Percentiles rank a stretch among this genome's conserved stretches.
phyloP scores from a whole-genome alignment of 2,329 filamentous ascomycete species.

The Claviceps sorghi region DNA sequence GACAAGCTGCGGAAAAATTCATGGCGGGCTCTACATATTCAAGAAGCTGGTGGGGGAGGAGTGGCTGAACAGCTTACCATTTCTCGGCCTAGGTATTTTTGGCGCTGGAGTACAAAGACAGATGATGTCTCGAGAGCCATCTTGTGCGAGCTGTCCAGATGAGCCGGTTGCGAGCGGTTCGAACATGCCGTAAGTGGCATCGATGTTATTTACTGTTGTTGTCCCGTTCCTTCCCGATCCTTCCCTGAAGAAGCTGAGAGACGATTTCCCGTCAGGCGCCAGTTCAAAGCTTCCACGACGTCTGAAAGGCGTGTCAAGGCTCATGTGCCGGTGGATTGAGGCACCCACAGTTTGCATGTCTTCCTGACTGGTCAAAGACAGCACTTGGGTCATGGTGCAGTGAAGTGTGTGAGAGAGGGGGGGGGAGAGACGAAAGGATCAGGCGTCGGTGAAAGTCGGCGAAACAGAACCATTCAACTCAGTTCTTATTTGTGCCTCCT shows the following conservation, averaged over 20 bases:
- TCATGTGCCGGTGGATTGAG: conserved; percentile 10
- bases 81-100: conserved; percentile 43
- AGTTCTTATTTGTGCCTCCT: background rate
- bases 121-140: conserved; percentile 28
- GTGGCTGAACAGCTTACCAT: conserved; percentile 30
- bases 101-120: conserved; percentile 43
- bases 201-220: conserved; percentile 29
- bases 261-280: conserved; percentile 4
- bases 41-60: background rate
- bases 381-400: conserved; percentile 12
- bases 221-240: conserved; percentile 26
- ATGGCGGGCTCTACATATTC: background rate
- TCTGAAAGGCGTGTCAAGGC: conserved; percentile 10
- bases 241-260: conserved; percentile 5
- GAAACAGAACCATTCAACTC: conserved; percentile 3
- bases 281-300: conserved; percentile 4
- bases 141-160: conserved; percentile 15
- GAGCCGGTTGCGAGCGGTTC: conserved; percentile 17
- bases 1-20: background rate
- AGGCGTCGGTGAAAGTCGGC: conserved; percentile 2
- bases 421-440: background rate
- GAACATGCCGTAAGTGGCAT: conserved; percentile 24
- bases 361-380: conserved; percentile 11
- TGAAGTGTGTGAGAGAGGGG: background rate
- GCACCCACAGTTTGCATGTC: conserved; percentile 11